Percentiles rank a stretch among this genome's conserved stretches.
Evolutionary conservation across 139 green algal species (phyloP).

Genomic region (Astrephomene gubernaculifera): DNA sequence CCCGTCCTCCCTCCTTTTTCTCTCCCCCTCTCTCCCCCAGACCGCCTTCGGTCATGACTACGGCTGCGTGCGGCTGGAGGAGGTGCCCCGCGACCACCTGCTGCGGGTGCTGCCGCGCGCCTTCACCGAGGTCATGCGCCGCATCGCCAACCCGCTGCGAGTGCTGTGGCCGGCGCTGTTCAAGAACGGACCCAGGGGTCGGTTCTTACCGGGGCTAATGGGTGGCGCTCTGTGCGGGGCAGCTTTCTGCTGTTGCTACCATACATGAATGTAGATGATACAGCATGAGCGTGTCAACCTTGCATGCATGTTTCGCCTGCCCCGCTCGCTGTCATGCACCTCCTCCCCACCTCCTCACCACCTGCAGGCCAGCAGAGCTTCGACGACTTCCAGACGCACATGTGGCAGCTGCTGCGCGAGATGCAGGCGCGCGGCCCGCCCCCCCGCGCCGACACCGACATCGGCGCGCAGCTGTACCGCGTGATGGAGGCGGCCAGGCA

Average conservation of each 20-base stretch:
- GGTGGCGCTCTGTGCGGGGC: too few relatives aligned
- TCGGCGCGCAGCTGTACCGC: constrained; percentile 55
- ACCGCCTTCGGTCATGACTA: constrained; percentile 65
- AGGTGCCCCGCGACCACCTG: constrained; percentile 50
- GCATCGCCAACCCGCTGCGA: constrained; percentile 52
- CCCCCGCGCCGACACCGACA: constrained; percentile 50
- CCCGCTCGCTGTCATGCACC: too few relatives aligned
- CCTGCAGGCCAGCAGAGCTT: constrained; percentile 52
- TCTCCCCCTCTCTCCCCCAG: neutral
- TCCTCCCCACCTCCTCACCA: too few relatives aligned
- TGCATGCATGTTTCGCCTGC: too few relatives aligned
- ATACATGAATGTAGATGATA: too few relatives aligned
- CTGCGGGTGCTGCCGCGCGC: constrained; percentile 64
- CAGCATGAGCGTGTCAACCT: too few relatives aligned
- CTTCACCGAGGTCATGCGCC: constrained; percentile 67
- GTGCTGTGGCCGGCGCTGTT: constrained; percentile 29
- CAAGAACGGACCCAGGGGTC: constrained; percentile 56
- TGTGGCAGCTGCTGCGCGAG: constrained; percentile 57
- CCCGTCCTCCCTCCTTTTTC: too few relatives aligned
- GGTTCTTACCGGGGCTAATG: too few relatives aligned
- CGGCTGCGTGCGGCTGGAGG: constrained; percentile 42
- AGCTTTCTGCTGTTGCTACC: too few relatives aligned
- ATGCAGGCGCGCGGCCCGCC: constrained; percentile 45
- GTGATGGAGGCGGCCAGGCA: constrained; percentile 38
- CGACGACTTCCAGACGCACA: constrained; percentile 62